These are phyloP conservation scores for Rhododendron ovatum DNA, from an alignment of 148 eudicot species.

Conservation along the genomic window DNA sequence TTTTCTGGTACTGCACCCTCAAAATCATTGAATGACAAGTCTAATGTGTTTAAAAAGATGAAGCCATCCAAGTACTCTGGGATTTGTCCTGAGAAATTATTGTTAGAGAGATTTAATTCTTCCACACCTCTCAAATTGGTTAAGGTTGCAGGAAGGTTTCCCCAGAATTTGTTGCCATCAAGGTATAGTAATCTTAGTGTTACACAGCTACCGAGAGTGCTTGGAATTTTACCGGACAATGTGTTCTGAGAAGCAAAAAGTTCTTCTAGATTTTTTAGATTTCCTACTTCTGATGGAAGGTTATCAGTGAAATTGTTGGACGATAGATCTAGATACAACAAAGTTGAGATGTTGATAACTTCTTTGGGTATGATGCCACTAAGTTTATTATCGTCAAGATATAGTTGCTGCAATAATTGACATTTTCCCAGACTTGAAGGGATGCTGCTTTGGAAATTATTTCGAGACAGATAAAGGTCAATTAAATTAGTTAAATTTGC, in stretches of 20 bases:
- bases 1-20: not conserved
- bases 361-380: not conserved
- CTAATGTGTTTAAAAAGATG: not conserved
- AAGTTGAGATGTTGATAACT: not conserved
- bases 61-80: not conserved
- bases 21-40: slow-evolving; percentile 2
- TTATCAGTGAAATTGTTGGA: not conserved
- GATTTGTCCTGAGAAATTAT: not conserved
- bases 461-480: no score
- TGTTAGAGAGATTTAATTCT: not conserved
- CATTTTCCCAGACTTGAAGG: not conserved
- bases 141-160: not conserved
- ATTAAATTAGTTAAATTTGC: not conserved
- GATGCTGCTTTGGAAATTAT: not conserved
- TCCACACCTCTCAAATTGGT: not conserved
- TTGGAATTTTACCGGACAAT: not conserved
- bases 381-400: not conserved
- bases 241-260: not conserved
- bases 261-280: not conserved
- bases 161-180: not conserved
- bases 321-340: not conserved
- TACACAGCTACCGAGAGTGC: not conserved
- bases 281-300: not conserved
- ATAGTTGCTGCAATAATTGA: not conserved
- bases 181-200: rapidly evolving